Evolutionary conservation across 2,329 filamentous ascomycete species (phyloP), one percentile per base, ranked within the genome.

Genomic region (Colletotrichum lini): DNA sequence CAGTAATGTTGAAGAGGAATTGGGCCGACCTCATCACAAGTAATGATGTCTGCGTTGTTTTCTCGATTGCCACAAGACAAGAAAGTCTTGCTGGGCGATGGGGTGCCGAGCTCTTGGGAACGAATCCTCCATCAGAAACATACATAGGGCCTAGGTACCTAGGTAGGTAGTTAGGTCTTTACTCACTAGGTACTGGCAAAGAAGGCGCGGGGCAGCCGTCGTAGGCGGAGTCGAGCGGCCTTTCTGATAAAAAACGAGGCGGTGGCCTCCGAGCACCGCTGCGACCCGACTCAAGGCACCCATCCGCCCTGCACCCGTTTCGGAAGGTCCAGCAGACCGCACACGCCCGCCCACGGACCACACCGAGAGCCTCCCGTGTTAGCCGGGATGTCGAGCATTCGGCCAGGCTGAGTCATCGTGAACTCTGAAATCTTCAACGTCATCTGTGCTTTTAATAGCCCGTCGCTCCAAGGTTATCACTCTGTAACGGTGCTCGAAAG

Each of bases 221-320:
- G 54, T 47, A 38, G 49, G 47, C 67, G 62, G 54, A 66, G 47
- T 21, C 49, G 54, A 54, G 67, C 67, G 62, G 49, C 58, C 50
- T 54, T 35, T 44, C 52, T 60, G 62, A 58, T 53, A 58, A 57
- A 23, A 49, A 49, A 47, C 38, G 61, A 69, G 61, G 62, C 62
- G 57, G 67, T 60, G 67, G 50, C 63, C 67, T 70, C 49, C 56
- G 63, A 67, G 42, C 54, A 56, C 62, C 47, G 60, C 49, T 63
- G 49, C 49, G 38, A 45, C 58, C 53, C 53, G 58, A 61, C 38
- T 63, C 49, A 23, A 40, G 21, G 13, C 8, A 15, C 40, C 50
- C 52, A 21, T n/a, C 44, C 35, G 49, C 35, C 56, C 18, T 50
- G 56, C 62, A 26, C 62, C 65, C 52, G 65, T 68, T 63, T 68